These are phyloP conservation scores for Gaeumannomyces tritici DNA, from an alignment of 2,329 filamentous ascomycete species.

Conservation along the genomic window DNA sequence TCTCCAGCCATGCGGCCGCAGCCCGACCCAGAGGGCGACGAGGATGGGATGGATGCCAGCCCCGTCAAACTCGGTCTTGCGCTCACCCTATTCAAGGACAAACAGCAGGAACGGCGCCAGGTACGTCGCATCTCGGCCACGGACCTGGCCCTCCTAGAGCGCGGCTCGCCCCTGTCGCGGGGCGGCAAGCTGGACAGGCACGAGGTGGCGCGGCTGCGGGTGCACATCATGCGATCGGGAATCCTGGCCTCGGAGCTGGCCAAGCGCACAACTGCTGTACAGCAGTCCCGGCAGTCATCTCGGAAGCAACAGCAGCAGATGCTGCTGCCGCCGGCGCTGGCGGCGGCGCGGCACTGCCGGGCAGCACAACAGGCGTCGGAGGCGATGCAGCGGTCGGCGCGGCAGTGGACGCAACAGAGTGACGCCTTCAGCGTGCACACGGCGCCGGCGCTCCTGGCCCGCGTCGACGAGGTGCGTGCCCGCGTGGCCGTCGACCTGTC, in stretches of 20 bases:
- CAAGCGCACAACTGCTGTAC: constrained; percentile 46
- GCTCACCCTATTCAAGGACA: not conserved
- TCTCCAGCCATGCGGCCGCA: not conserved
- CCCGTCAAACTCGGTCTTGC: not conserved
- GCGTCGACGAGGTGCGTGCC: constrained; percentile 35
- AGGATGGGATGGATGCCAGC: not conserved
- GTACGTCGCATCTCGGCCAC: not conserved
- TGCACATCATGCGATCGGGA: constrained; percentile 73
- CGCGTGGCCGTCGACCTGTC: constrained; percentile 44
- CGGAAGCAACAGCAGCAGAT: constrained; percentile 3
- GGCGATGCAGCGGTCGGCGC: constrained; percentile 35
- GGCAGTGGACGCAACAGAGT: constrained; percentile 49
- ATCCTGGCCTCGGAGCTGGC: constrained; percentile 80
- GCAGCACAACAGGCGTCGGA: constrained; percentile 41
- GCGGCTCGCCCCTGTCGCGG: not conserved
- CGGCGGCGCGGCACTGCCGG: constrained; percentile 9
- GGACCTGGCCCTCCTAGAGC: not conserved
- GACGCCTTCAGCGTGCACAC: constrained; percentile 49
- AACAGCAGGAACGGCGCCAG: not conserved
- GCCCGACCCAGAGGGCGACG: no score
- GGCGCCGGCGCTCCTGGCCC: constrained; percentile 39
- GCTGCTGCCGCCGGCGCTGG: constrained; percentile 17
- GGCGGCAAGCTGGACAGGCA: constrained; percentile 40
- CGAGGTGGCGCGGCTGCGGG: constrained; percentile 72
- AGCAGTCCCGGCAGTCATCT: constrained; percentile 22